These are phyloP conservation scores for Elsinoe necatrix DNA, from an alignment of 2,329 filamentous ascomycete species.

Conservation along the genomic window DNA sequence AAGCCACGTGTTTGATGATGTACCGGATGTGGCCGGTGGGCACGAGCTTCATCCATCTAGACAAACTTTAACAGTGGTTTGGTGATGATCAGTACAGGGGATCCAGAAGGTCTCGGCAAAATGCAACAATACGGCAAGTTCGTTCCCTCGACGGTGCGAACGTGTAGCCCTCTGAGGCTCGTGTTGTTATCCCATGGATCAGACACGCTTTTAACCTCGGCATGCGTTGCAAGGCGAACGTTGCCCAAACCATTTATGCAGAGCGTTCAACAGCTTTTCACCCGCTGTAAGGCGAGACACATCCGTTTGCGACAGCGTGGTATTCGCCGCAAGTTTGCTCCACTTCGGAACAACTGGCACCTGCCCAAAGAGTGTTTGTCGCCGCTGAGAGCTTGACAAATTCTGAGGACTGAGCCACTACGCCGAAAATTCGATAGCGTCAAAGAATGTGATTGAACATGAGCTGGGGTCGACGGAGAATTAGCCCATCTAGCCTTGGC, in stretches of 20 bases:
- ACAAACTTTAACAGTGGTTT: not conserved
- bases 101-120: not conserved
- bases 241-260: slow-evolving; percentile 1
- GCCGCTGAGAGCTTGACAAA: not conserved
- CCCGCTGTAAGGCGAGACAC: slow-evolving; percentile 3
- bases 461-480: not conserved
- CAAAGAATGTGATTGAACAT: not conserved
- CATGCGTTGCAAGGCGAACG: not conserved
- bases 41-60: not conserved
- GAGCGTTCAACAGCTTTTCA: not conserved
- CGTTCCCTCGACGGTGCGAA: not conserved
- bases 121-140: not conserved
- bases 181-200: not conserved
- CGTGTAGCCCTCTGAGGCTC: not conserved
- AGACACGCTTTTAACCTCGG: not conserved
- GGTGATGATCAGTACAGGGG: not conserved
- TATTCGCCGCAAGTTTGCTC: not conserved
- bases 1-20: slow-evolving; percentile 2
- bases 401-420: not conserved
- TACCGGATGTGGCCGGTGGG: slow-evolving; percentile 1
- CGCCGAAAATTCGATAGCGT: not conserved
- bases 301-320: not conserved
- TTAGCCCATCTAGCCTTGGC: slow-evolving; percentile 1
- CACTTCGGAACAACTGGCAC: not conserved
- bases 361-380: not conserved